Conservation (phyloP, 371 early-diverging fungal species). For the Chytridium lagenaria region DNA sequence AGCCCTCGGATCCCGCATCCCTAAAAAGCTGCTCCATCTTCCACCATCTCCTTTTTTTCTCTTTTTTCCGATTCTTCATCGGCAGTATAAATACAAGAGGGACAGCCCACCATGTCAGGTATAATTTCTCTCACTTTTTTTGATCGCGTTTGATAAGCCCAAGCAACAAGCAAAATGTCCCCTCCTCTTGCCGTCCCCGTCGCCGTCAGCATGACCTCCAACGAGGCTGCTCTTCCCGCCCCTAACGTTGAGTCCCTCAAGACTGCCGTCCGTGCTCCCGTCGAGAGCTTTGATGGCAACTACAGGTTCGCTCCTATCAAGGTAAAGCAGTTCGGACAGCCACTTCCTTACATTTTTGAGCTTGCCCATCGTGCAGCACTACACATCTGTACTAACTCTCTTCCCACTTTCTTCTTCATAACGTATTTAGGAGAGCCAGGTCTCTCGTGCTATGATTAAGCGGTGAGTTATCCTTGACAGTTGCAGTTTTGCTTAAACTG, state of each 20-base stretch:
- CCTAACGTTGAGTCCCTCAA: background rate
- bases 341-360: background rate
- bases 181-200: conserved; percentile 37
- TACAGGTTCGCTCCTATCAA: conserved; percentile 43
- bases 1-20: too few relatives aligned
- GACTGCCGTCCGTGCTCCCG: conserved; percentile 7
- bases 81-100: too few relatives aligned
- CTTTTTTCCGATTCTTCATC: too few relatives aligned
- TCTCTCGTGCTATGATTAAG: conserved; percentile 74
- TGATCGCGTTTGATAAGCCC: too few relatives aligned
- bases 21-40: too few relatives aligned
- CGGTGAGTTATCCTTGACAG: conserved; percentile 58
- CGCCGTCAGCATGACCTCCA: background rate
- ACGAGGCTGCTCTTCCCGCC: background rate
- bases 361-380: too few relatives aligned
- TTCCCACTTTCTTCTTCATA: too few relatives aligned
- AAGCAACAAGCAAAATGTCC: too few relatives aligned
- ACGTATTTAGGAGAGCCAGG: conserved; percentile 62
- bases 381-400: too few relatives aligned
- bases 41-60: too few relatives aligned
- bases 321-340: conserved; percentile 7
- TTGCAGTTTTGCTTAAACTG: background rate
- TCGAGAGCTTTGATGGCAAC: conserved; percentile 18
- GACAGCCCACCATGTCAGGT: too few relatives aligned
- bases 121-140: too few relatives aligned